Evolutionary conservation across 2,329 filamentous ascomycete genomes (phyloP), one percentile per base, ranked within the genome.

Genomic region (Emericellopsis atlantica): DNA sequence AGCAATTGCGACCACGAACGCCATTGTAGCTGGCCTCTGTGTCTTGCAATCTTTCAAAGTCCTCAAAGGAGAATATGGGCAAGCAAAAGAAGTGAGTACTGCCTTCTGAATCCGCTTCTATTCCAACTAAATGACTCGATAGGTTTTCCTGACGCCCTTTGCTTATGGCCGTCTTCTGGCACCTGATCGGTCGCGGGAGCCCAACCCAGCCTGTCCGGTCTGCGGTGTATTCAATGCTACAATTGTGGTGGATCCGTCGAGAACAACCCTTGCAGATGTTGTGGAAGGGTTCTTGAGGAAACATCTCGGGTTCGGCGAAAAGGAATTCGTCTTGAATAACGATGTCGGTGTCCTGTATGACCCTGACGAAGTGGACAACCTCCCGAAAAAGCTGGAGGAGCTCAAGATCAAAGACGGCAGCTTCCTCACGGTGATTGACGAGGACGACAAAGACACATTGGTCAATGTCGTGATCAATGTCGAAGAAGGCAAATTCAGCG

Each of bases 1-100:
- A 2, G 92, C 92, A 2, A 98, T 98, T 55, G 92, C 92, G 5
- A 98, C 92, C 0, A 96, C 92, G 0, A 98, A 98, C 58, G 92
- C 92, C 14, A 94, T 96, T 58, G 90, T 92, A 2, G 92, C 92
- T 14, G 84, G 87, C 11, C 72, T 98, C 9, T 96, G 89, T 54
- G 88, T 96, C 6, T 66, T 98, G 22, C 83, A 96, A 58, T 81
- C 89, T 0, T 92, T 93, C 69, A 96, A 95, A 59, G 81, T 96
- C 21, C 65, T 98, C 43, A 81, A 72, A 53, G 75, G 78, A 16
- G 76, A 89, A 38, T 81, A 81, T 44, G 64, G 70, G 29, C 75
- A 79, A 50, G 79, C 81, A 0, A 89, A 82, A 57, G 90, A 92
- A 72, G 81, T 81, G 58, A 47, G 60, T 49, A 21, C 6, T 31